Evolutionary conservation across 257 asterid species (phyloP), one percentile per base, ranked within the genome.

Genomic region (Primulina eburnea): DNA sequence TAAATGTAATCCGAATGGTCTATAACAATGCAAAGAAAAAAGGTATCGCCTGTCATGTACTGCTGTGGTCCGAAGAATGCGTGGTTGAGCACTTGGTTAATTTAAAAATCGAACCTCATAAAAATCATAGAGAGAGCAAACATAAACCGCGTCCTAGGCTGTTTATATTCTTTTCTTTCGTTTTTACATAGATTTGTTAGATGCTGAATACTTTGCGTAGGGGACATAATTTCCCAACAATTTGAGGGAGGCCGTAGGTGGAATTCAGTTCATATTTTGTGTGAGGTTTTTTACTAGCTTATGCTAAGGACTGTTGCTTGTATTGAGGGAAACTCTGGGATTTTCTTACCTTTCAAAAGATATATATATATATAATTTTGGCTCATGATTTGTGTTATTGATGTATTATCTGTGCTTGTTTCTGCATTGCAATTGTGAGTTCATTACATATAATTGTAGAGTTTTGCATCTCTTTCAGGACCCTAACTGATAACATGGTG

Each of bases 401-500:
- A 28, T 28, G 2, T 28, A 28, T 28, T 28, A 28, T 1, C 29
- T 28, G 29, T 28, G 29, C 30, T 28, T 28, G 30, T 28, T 28
- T 28, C 30, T 28, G 30, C 30, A 28, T 28, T 28, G 30, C 30
- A 28, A 28, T 28, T 28, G 30, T 28, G 30, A 28, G 30, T 28
- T 28, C 30, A 28, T 28, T 2, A 28, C 30, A 28, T 28, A 28
- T 65, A 68, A 57, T 32, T 11, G 29, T 68, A 63, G 59, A 65
- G 60, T 38, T 38, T 34, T 47, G 43, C 21, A 64, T 60, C 62
- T 50, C 20, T 18, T 56, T 12, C 94, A 93, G 97, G 96, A 90
- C 99, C 40, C 95, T 93, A 9, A 93, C 96, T 0, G 90, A 89
- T 73, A 93, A 93, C 95, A 90, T 93, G 90, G 84, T 93, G 68